Evolutionary conservation across 2,329 filamentous ascomycete genomes (phyloP), one percentile per base, ranked within the genome.

Genomic region (Plectosphaerella plurivora): DNA sequence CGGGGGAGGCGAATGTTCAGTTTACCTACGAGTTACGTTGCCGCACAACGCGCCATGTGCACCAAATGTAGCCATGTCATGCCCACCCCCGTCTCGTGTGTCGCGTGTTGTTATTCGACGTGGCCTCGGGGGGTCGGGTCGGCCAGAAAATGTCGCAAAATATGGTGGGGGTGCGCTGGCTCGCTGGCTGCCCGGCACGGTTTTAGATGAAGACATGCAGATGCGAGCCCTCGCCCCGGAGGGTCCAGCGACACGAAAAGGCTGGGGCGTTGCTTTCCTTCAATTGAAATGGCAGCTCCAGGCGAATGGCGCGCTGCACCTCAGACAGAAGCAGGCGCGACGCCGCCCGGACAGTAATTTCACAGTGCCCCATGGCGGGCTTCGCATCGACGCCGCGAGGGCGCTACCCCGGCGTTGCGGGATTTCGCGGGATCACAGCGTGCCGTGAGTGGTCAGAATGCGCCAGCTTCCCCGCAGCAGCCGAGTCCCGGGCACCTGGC

Each of bases 361-460:
- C 41, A 44, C 41, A 44, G 41, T 44, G 41, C 41, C 41, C 41
- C 41, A 33, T 44, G n/a, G 16, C 41, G 41, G 41, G 5, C 16
- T 5, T n/a, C 16, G 41, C 41, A 44, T 44, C 41, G 41, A 44
- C 41, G 41, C 41, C 41, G 18, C 22, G 41, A 12, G 18, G 41
- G 41, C 41, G 18, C 41, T 44, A 44, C 18, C 18, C 41, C 41
- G 47, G 35, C 24, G 20, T 25, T 49, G 47, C 47, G 47, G 47
- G 47, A 49, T 49, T 49, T 49, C 39, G 47, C 47, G 47, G 47
- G 47, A 49, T 41, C 35, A 15, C 7, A 14, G 25, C 16, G 11
- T 5, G 16, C 9, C 39, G 12, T 41, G 47, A 41, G 28, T 41
- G 47, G 47, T 8, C n/a, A 24, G 15, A 5, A 24, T 28, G 47